Conservation (phyloP, 2,329 filamentous ascomycete species). For the Xylaria multiplex region DNA sequence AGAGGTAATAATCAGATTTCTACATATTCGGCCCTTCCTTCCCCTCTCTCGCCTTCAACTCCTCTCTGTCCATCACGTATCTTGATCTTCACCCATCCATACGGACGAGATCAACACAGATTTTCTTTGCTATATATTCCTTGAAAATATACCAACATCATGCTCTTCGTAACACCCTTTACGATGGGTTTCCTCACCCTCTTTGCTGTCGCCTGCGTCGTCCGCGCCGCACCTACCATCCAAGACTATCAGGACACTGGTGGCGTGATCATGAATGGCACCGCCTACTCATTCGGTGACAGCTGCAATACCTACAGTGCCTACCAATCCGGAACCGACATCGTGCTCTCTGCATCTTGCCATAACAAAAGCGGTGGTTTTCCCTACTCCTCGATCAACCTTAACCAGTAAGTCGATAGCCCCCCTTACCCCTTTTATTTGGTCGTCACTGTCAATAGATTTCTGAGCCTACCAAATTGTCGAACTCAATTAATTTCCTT, state of each 20-base stretch:
- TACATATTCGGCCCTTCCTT: no score
- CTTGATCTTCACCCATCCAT: background rate
- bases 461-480: no score
- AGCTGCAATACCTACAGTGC: constrained; percentile 15
- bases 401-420: constrained; percentile 32
- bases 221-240: background rate
- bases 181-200: constrained; percentile 22
- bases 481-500: background rate
- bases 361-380: background rate
- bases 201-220: constrained; percentile 1
- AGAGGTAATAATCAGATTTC: no score
- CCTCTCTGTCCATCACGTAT: no score
- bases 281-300: constrained; percentile 18
- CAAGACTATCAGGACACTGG: background rate
- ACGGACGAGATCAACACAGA: background rate
- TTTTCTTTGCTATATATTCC: background rate
- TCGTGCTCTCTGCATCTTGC: constrained; percentile 17
- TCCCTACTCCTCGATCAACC: constrained; percentile 26
- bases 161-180: background rate
- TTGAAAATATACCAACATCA: background rate
- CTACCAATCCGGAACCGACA: constrained; percentile 4
- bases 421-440: background rate
- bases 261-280: background rate
- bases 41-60: no score
- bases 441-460: background rate